Conservation (phyloP, 169 alveolate species). For the Amoebophrya sp. region DNA sequence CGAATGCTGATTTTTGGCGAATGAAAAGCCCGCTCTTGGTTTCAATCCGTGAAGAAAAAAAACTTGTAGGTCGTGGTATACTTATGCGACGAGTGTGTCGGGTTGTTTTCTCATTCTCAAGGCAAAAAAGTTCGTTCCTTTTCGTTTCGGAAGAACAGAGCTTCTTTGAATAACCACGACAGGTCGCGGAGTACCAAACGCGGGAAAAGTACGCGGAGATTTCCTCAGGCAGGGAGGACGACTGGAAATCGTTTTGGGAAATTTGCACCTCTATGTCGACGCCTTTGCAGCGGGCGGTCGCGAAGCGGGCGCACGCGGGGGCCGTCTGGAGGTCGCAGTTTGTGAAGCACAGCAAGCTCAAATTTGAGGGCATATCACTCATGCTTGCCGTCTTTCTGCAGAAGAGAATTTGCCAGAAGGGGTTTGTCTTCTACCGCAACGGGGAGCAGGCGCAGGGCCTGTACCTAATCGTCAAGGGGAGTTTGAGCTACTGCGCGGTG, state of each 20-base stretch:
- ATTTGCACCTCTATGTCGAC: neutral
- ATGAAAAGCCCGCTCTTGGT: no score
- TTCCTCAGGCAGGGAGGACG: neutral
- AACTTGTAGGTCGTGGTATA: no score
- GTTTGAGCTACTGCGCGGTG: neutral
- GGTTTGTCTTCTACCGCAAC: neutral
- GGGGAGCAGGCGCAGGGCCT: constrained; percentile 15
- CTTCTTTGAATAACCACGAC: no score
- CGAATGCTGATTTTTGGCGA: no score
- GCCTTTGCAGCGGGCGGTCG: neutral
- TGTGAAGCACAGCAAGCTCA: neutral
- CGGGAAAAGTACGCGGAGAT: constrained; percentile 6
- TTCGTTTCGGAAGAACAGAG: no score
- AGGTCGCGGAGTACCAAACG: constrained; percentile 17
- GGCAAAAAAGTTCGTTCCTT: no score
- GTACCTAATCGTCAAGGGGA: neutral
- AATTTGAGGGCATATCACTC: neutral
- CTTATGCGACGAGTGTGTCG: no score
- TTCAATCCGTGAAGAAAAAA: no score
- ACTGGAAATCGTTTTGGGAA: neutral
- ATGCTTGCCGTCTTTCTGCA: neutral
- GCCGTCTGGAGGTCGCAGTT: neutral
- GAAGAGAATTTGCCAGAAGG: neutral
- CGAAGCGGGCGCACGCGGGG: neutral
- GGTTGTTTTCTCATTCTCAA: no score